Base-by-base conservation (phyloP, 2,329 filamentous ascomycete genomes). In the Nemania sp. region DNA sequence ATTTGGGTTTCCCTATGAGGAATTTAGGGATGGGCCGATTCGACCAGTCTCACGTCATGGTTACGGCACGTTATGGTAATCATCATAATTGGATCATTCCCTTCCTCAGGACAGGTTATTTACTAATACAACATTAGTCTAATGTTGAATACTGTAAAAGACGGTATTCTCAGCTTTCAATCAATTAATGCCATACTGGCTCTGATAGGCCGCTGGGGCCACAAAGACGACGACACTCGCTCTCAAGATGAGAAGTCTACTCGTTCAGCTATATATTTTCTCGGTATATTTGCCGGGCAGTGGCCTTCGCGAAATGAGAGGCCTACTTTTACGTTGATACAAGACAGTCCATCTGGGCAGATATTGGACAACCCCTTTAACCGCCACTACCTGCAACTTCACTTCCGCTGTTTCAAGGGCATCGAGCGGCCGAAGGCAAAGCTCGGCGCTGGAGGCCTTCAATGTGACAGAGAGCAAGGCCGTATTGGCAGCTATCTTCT, bases 31-130 rank as follows among this genome's bases (percentile, higher is more conserved):
- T n/a, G n/a, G n/a, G n/a, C n/a, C n/a, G n/a, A n/a, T n/a, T n/a
- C n/a, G n/a, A n/a, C n/a, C n/a, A n/a, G n/a, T n/a, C n/a, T n/a
- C n/a, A n/a, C n/a, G n/a, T n/a, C n/a, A n/a, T n/a, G n/a, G n/a
- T n/a, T n/a, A 59, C 27, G 56, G 56, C 5, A 59, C 26, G 35
- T 27, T 59, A 38, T 59, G 56, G 56, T 59, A 38, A n/a, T n/a
- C n/a, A n/a, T n/a, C n/a, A n/a, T n/a, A n/a, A n/a, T n/a, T n/a
- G n/a, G n/a, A n/a, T n/a, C n/a, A n/a, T n/a, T n/a, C n/a, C n/a
- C n/a, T n/a, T n/a, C n/a, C n/a, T n/a, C n/a, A n/a, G n/a, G n/a
- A n/a, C n/a, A n/a, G n/a, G n/a, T n/a, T n/a, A n/a, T n/a, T n/a
- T n/a, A n/a, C n/a, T n/a, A n/a, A n/a, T n/a, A n/a, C n/a, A n/a